These are phyloP conservation scores for Apiospora pterosperma DNA, from an alignment of 2,329 filamentous ascomycete genomes.

Conservation along the genomic window DNA sequence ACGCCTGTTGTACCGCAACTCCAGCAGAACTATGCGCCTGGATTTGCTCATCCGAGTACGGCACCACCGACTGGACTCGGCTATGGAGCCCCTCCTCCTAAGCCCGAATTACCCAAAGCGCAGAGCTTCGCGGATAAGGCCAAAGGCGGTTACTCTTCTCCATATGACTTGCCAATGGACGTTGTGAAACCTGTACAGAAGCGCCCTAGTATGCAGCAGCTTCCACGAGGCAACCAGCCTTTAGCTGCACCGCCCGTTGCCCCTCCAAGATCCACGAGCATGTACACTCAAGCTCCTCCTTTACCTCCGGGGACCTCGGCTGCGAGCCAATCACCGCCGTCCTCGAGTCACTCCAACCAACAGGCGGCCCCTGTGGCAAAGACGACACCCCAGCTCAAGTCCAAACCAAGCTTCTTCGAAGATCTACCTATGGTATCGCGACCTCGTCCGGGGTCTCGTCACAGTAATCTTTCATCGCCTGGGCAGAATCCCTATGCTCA, in stretches of 20 bases:
- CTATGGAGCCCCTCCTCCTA: slow-evolving; percentile 35
- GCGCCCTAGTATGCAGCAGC: slow-evolving; percentile 56
- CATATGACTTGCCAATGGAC: slow-evolving; percentile 92
- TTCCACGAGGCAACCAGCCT: slow-evolving; percentile 41
- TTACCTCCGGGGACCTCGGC: slow-evolving; percentile 18
- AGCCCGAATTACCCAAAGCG: slow-evolving; percentile 51
- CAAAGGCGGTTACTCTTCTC: slow-evolving; percentile 89
- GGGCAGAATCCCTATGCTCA: slow-evolving; percentile 18
- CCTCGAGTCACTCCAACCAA: slow-evolving; percentile 34
- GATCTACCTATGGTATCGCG: slow-evolving; percentile 65
- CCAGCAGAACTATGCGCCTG: slow-evolving; percentile 19
- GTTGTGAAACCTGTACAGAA: slow-evolving; percentile 68
- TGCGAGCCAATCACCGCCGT: slow-evolving; percentile 30
- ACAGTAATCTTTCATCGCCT: slow-evolving; percentile 22
- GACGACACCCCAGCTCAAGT: slow-evolving; percentile 29
- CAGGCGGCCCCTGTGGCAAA: slow-evolving; percentile 29
- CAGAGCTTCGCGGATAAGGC: slow-evolving; percentile 89
- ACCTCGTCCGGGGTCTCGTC: slow-evolving; percentile 58
- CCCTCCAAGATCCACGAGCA: slow-evolving; percentile 51
- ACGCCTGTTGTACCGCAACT: slow-evolving; percentile 32
- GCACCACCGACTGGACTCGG: slow-evolving; percentile 25
- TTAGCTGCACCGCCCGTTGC: slow-evolving; percentile 45
- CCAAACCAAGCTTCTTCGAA: slow-evolving; percentile 67
- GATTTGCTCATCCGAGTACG: slow-evolving; percentile 24
- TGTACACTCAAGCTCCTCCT: slow-evolving; percentile 33